These are phyloP conservation scores for Dendrobium huoshanense DNA, from an alignment of 106 monocot species.

Conservation along the genomic window DNA sequence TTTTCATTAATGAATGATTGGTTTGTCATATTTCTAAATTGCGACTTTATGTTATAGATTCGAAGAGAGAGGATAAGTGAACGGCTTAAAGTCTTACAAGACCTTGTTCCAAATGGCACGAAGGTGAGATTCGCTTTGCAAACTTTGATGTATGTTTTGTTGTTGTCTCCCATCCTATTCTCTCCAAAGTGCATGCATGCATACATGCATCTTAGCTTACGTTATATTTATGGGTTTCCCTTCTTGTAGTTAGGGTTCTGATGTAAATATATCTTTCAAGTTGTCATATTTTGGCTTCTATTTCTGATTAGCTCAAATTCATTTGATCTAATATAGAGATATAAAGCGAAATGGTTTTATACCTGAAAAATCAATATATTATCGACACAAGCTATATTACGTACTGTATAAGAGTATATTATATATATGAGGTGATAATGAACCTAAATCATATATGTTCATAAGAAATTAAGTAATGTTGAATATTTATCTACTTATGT, in stretches of 20 bases:
- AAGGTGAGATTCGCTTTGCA: conserved; percentile 35
- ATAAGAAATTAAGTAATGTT: too few relatives aligned
- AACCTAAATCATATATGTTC: too few relatives aligned
- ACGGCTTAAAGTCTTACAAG: conserved; percentile 81
- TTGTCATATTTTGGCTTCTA: neutral
- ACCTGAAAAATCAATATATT: too few relatives aligned
- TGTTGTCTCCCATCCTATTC: neutral
- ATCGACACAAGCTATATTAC: too few relatives aligned
- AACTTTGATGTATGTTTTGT: neutral
- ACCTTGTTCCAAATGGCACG: conserved; percentile 86
- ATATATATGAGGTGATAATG: too few relatives aligned
- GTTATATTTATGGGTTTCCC: too few relatives aligned
- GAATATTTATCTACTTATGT: too few relatives aligned
- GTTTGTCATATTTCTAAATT: neutral
- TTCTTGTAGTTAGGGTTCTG: neutral
- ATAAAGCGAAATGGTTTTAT: too few relatives aligned
- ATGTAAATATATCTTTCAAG: neutral
- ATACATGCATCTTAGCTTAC: neutral
- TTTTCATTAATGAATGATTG: neutral
- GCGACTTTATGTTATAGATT: conserved; percentile 26
- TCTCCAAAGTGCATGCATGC: neutral
- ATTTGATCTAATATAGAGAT: too few relatives aligned
- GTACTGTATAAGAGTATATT: too few relatives aligned
- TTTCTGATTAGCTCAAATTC: too few relatives aligned
- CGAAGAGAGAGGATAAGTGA: conserved; percentile 88